Percentiles rank a stretch among this genome's conserved stretches.
Evolutionary conservation across 257 asterid genomes (phyloP).

Genomic region (Solanum rostratum): DNA sequence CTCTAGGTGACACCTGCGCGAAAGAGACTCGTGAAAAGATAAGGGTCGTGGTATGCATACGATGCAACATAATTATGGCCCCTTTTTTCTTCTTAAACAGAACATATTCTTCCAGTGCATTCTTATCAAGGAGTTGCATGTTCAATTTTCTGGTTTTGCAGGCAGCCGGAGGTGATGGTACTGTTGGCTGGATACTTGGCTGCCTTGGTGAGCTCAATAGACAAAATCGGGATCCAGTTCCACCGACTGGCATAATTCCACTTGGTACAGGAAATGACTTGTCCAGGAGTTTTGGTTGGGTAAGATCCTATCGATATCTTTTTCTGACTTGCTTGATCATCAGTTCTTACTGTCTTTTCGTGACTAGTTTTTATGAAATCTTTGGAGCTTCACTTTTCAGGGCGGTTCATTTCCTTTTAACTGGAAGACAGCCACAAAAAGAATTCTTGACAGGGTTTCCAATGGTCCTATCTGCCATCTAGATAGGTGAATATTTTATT

Average conservation of each 20-base stretch:
- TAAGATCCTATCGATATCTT: constrained; percentile 20
- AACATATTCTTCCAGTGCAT: background rate
- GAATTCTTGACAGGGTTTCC: constrained; percentile 62
- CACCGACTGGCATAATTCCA: constrained; percentile 78
- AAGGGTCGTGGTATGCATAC: constrained; percentile 74
- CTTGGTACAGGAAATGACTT: constrained; percentile 99
- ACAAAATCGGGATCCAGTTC: constrained; percentile 57
- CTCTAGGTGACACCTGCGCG: constrained; percentile 73
- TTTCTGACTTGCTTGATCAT: constrained; percentile 2
- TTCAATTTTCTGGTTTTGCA: constrained; percentile 25
- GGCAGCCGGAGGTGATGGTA: constrained; percentile 99
- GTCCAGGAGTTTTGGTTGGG: constrained; percentile 97
- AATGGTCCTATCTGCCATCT: constrained; percentile 47
- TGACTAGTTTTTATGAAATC: constrained; percentile 8
- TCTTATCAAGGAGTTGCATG: constrained; percentile 1
- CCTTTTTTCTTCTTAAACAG: background rate
- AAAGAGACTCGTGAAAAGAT: constrained; percentile 71
- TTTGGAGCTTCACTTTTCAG: constrained; percentile 23
- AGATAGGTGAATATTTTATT: constrained; percentile 47
- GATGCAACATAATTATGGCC: background rate
- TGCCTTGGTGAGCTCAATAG: constrained; percentile 80
- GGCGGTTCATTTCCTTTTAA: constrained; percentile 94
- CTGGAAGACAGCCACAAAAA: constrained; percentile 85
- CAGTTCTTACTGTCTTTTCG: background rate
- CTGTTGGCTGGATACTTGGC: constrained; percentile 98